Evolutionary conservation across 2,329 filamentous ascomycete genomes (phyloP), one percentile per base, ranked within the genome.

Genomic region (Camptophora hylomeconis): DNA sequence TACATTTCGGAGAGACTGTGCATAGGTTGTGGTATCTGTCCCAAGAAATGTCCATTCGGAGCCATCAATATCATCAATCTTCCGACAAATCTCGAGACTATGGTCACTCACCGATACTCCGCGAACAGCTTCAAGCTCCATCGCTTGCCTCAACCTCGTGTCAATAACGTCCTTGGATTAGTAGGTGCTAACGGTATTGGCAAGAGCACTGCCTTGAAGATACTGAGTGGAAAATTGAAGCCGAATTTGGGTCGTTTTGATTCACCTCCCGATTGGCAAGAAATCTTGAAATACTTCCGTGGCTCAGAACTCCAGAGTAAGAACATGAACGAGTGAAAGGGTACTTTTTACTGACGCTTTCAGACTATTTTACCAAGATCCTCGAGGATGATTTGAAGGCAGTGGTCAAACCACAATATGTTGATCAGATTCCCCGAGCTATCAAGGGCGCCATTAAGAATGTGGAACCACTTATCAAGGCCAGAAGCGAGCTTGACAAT

Each of bases 41-140:
- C 87, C 24, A 98, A 98, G 68, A 95, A 95, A 60, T 98, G 89
- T 58, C 89, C 89, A 10, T 98, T 98, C 60, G 80, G 86, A 52
- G 89, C 89, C 43, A 98, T 98, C 62, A 92, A 87, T 57, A 98
- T 98, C 59, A 98, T 98, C 83, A 98, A 98, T 67, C 66, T 98
- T 68, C 89, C 92, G 46, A 98, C 89, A 56, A 98, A 98, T 63
- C 79, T 98, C 58, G 89, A 98, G 60, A 92, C 80, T 44, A 81
- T 95, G 58, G 84, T 98, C 51, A 95, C 89, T 45, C 92, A 98
- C 59, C 80, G 89, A 54, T 98, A 98, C 67, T 92, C 87, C 31
- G 87, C 89, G 56, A 98, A 98, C 70, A 94, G 86, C 65, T 98
- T 98, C 75, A 98, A 98, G 70, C 75, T 98, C 44, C 89, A 98